A percentile compares a stretch with the other conserved stretches of the same genome.
Conservation (phyloP, 2,329 filamentous ascomycete species). For the Pseudogymnoascus verrucosus region DNA sequence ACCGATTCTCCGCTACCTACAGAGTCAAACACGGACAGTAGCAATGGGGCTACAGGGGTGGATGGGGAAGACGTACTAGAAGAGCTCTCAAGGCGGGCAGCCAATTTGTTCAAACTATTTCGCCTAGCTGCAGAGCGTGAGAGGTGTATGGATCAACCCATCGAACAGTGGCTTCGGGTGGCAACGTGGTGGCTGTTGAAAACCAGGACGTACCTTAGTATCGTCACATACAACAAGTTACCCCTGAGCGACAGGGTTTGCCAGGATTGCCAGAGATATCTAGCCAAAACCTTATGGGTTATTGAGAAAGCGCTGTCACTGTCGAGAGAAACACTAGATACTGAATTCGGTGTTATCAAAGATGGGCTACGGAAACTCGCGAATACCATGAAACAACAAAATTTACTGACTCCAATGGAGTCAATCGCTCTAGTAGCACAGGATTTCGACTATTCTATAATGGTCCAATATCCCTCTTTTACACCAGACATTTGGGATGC, state of each 20-base stretch:
- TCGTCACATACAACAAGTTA: slow-evolving; percentile 59
- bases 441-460: slow-evolving; percentile 72
- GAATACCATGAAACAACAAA: slow-evolving; percentile 77
- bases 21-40: neutral
- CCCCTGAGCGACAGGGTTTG: slow-evolving; percentile 38
- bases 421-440: slow-evolving; percentile 63
- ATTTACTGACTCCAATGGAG: slow-evolving; percentile 59
- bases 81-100: slow-evolving; percentile 62
- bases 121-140: slow-evolving; percentile 67
- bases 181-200: slow-evolving; percentile 86
- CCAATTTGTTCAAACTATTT: slow-evolving; percentile 69
- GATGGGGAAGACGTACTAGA: slow-evolving; percentile 52
- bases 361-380: slow-evolving; percentile 57
- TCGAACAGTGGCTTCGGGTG: slow-evolving; percentile 61
- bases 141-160: slow-evolving; percentile 54
- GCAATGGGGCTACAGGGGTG: neutral
- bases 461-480: slow-evolving; percentile 68
- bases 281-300: slow-evolving; percentile 86
- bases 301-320: slow-evolving; percentile 35
- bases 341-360: slow-evolving; percentile 22
- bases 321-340: slow-evolving; percentile 39
- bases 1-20: neutral
- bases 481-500: slow-evolving; percentile 61
- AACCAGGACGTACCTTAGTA: slow-evolving; percentile 63
- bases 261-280: slow-evolving; percentile 75